Conservation (phyloP, 139 green algal genomes). For the Yamagishiella unicocca region DNA sequence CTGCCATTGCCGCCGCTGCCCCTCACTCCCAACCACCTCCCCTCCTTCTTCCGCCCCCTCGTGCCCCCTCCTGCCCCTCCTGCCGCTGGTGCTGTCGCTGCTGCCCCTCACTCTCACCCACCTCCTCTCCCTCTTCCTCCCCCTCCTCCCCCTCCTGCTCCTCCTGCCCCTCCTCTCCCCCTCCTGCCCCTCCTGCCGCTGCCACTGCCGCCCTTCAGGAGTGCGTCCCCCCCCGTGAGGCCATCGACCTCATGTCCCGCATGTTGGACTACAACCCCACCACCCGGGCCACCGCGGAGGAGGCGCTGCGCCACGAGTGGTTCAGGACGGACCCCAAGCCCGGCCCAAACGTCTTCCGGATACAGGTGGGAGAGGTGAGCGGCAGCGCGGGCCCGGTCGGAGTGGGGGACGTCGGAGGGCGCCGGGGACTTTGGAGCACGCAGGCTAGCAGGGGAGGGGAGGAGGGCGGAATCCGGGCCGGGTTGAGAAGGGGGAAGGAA, state of each 20-base stretch:
- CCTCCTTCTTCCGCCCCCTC: background rate
- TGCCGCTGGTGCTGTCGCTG: too few species aligned
- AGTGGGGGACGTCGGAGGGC: too few species aligned
- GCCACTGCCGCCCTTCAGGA: constrained; percentile 20
- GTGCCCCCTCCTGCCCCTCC: background rate
- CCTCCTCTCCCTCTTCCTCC: background rate
- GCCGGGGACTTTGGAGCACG: too few species aligned
- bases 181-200: background rate
- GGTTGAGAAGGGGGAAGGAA: too few species aligned
- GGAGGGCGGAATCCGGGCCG: too few species aligned
- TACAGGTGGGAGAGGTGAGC: constrained; percentile 23
- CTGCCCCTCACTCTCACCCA: background rate
- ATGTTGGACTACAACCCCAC: constrained; percentile 75
- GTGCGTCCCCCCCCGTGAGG: constrained; percentile 53
- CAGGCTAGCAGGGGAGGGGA: too few species aligned
- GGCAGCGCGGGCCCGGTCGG: too few species aligned
- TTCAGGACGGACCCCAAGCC: constrained; percentile 66
- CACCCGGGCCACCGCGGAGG: constrained; percentile 68
- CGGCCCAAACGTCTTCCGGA: constrained; percentile 56
- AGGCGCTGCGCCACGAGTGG: constrained; percentile 71
- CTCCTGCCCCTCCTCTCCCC: background rate
- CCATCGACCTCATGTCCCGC: constrained; percentile 58
- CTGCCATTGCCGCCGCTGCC: background rate
- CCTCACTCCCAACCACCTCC: background rate
- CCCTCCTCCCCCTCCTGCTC: background rate